phyloP scores from a whole-genome alignment of 1,284 basidiomycete species.

The Pseudozyma sp. region DNA sequence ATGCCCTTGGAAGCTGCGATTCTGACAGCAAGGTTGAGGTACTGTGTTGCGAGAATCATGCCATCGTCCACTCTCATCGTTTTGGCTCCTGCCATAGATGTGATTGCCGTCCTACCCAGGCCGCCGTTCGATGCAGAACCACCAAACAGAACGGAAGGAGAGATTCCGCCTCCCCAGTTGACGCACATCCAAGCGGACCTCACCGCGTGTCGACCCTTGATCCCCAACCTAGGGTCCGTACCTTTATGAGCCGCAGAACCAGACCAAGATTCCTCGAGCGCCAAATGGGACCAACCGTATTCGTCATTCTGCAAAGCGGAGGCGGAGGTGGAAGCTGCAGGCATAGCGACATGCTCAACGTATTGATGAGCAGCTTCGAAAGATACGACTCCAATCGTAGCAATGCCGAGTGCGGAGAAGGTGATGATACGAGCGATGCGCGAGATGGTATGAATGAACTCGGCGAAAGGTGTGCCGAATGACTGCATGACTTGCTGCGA shows the following conservation, averaged over 20 bases:
- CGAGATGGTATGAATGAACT: constrained; percentile 60
- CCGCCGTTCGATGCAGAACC: constrained; percentile 26
- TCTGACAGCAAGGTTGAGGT: constrained; percentile 49
- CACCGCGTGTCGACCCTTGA: constrained; percentile 62
- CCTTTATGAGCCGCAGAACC: constrained; percentile 22
- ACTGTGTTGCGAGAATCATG: constrained; percentile 52
- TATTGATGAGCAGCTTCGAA: constrained; percentile 67
- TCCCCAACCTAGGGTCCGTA: constrained; percentile 60
- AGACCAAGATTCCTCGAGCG: constrained; percentile 52
- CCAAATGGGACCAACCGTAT: constrained; percentile 43
- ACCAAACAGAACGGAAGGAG: constrained; percentile 55
- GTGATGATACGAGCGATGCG: constrained; percentile 64
- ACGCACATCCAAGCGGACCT: constrained; percentile 64
- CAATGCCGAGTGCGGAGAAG: constrained; percentile 50
- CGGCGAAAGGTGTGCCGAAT: constrained; percentile 58
- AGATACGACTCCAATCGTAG: constrained; percentile 36
- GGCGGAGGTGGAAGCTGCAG: constrained; percentile 16
- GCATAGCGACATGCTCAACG: constrained; percentile 61
- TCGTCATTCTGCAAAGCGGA: constrained; percentile 18
- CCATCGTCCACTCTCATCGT: constrained; percentile 44
- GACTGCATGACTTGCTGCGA: constrained; percentile 51
- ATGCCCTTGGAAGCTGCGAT: constrained; percentile 53
- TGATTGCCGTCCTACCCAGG: constrained; percentile 35
- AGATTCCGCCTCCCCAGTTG: constrained; percentile 64
- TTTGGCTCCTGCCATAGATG: constrained; percentile 30